Conservation (phyloP, 2,329 filamentous ascomycete genomes). For the Colletotrichum karsti region DNA sequence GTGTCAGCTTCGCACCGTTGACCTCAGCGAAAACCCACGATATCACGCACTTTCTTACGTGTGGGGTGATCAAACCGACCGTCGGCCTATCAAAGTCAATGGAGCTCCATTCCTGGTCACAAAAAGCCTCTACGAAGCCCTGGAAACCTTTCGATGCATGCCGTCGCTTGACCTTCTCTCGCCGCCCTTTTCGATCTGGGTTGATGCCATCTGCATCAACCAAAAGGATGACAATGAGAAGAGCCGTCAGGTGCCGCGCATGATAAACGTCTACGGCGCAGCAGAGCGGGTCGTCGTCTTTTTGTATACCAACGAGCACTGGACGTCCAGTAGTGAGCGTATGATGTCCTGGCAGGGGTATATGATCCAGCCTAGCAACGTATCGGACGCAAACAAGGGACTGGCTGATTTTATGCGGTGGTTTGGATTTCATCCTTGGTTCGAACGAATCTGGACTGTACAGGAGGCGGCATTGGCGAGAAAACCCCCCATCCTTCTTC, state of each 20-base stretch:
- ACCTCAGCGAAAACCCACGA: background rate
- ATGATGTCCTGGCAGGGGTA: no score
- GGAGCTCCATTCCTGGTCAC: background rate
- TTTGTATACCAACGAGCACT: background rate
- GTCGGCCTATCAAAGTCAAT: background rate
- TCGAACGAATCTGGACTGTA: background rate
- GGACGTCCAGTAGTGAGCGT: background rate
- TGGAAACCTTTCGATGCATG: background rate
- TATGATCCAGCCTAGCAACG: no score
- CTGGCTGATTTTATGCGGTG: background rate
- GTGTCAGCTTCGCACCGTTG: background rate
- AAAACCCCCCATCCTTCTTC: background rate
- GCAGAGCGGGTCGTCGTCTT: background rate
- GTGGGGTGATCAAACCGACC: background rate
- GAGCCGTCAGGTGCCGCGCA: background rate
- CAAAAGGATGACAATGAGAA: background rate
- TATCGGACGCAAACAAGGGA: no score
- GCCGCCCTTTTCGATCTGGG: background rate
- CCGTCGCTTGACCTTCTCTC: background rate
- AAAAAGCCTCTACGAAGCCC: background rate
- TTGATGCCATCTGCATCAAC: background rate
- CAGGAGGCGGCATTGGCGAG: background rate
- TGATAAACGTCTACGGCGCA: background rate
- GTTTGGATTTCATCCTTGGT: background rate
- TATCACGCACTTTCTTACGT: background rate